Base-by-base conservation (phyloP, 306 rosid species). In the Morella rubra region DNA sequence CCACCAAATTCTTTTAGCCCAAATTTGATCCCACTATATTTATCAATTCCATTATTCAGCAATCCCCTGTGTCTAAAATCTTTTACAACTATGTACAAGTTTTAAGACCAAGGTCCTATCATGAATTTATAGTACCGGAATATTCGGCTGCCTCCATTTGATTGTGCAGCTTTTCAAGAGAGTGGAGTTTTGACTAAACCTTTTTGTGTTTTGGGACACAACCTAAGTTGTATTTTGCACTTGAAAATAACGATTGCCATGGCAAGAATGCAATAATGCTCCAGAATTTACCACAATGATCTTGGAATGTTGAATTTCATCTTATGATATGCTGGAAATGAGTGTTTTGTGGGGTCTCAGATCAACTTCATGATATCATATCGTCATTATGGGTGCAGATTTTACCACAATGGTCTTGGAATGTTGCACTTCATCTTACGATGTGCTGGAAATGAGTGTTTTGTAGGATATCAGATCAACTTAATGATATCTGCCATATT, bases 281-380 rank as follows among this genome's bases (percentile, higher is more conserved):
- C 0, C 12, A 22, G 66, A 60, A 60, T 60, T 12, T 12, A 60
- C 42, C 16, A 11, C 42, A 27, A 60, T 13, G 44, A 60, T 60
- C 27, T 22, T 56, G 66, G 27, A 60, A 24, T 22, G 6, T 27
- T 60, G 12, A 2, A 24, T 41, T 27, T 60, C 0, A 27, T 22
- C 7, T 4, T 2, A 59, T 60, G 66, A 60, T 11, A 12, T 12
- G 11, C 37, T 60, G 6, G 11, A 27, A 10, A 27, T 60, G n/a
- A 5, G 44, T 5, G 5, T 27, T 60, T 27, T 60, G 2, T 27
- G 11, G 42, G 8, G 11, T 32, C 5, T 61, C 32, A 61, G 14
- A 32, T 61, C 68, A 61, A 61, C 37, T 61, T 13, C 27, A 32
- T 61, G 68, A 61, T 61, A 61, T 61, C 10, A 61, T 61, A 61